A percentile compares a stretch with the other conserved stretches of the same genome.
Conservation (phyloP, 2,329 filamentous ascomycete genomes). For the Xylaria sp. region DNA sequence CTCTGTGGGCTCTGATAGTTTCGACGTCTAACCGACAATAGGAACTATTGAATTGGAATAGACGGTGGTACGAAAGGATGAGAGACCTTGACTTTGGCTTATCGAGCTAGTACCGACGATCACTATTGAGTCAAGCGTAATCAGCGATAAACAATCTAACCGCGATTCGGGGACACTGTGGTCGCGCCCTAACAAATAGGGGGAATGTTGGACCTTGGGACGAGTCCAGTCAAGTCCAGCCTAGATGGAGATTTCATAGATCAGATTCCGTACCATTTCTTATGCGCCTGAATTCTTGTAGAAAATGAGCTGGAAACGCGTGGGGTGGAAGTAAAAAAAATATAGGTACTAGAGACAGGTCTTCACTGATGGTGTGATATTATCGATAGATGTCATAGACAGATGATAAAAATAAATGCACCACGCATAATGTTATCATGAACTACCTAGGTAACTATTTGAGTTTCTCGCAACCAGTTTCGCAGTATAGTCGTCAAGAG, state of each 20-base stretch:
- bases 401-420: not conserved
- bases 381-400: constrained; percentile 17
- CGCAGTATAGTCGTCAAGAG: not conserved
- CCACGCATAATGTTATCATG: not conserved
- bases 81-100: not conserved
- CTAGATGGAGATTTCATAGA: not conserved
- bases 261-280: not conserved
- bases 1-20: not conserved
- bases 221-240: too few relatives aligned
- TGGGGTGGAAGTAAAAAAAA: constrained; percentile 1
- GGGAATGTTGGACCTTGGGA: not conserved
- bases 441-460: not conserved
- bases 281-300: not conserved
- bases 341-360: not conserved
- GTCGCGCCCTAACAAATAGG: not conserved
- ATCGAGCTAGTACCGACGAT: not conserved
- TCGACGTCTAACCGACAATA: constrained; percentile 23
- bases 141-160: not conserved
- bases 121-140: not conserved
- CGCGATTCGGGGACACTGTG: not conserved
- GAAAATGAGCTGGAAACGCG: not conserved
- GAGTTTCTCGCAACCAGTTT: not conserved
- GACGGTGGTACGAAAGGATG: not conserved
- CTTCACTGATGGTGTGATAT: constrained; percentile 9
- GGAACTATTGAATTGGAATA: constrained; percentile 41